Base-by-base conservation (phyloP, 2,329 filamentous ascomycete species). In the Botrytis tulipae region DNA sequence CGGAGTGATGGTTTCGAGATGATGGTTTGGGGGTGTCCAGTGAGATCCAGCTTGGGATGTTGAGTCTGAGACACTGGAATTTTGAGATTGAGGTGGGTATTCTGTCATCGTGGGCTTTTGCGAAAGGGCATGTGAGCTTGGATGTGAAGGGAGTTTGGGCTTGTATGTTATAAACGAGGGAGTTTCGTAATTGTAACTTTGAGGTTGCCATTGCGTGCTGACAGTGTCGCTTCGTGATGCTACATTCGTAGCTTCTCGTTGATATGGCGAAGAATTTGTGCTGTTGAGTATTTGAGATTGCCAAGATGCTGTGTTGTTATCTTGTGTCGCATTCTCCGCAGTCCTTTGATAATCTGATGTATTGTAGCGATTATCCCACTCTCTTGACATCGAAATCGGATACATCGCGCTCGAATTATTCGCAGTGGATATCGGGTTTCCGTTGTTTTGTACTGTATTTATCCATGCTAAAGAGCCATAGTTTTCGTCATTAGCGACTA, bases 1-100 rank as follows among this genome's bases (percentile, higher is more conserved):
- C 16, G 54, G 68, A 22, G 68, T 48, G n/a, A 70, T 70, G 18
- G n/a, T 59, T 18, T 57, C 29, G n/a, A 70, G 29, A 10, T 40
- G 68, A 22, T 61, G 68, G 12, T 70, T 61, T 5, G 54, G 68
- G 29, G 37, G 16, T 7, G 1, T 32, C 35, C 32, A 61, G 35
- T 40, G 9, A 16, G 32, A 40, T 22, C 16, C 12, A 12, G 22
- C 32, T 14, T 14, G 10, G 12, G 22, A 16, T 9, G 12, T 61
- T 16, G 59, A n/a, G 35, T 37, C 22, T 14, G 22, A 40, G 35
- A n/a, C 12, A 25, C 9, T 61, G 22, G 32, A n/a, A 37, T 0
- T n/a, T 40, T 40, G 35, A 35, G 32, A 25, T 7, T 40, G 59
- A 61, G 35, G 6, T 25, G 12, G 59, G 9, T 14, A 20, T 14